These are phyloP conservation scores for Taphrina wiesneri DNA, from an alignment of 1,139 yeast genomes.

Conservation along the genomic window DNA sequence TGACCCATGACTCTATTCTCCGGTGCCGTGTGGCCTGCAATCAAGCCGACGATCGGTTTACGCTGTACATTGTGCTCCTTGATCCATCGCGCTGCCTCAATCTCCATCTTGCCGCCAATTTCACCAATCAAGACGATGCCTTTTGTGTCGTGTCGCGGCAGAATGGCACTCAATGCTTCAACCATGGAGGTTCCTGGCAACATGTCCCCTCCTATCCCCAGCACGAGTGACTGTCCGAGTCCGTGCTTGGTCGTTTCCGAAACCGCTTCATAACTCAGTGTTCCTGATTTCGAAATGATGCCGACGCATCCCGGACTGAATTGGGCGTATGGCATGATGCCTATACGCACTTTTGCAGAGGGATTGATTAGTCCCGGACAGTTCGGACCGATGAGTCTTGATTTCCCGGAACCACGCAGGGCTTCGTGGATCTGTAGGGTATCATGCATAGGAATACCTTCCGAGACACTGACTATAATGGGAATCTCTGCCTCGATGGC, in stretches of 20 bases:
- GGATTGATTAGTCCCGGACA: slow-evolving; percentile 30
- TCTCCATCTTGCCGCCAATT: slow-evolving; percentile 28
- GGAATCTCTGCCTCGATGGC: slow-evolving; percentile 28
- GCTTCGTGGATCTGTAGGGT: slow-evolving; percentile 23
- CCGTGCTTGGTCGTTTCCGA: slow-evolving; percentile 24
- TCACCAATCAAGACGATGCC: slow-evolving; percentile 27
- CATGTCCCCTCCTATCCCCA: slow-evolving; percentile 32
- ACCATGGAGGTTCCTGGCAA: slow-evolving; percentile 29
- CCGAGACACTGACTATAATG: slow-evolving; percentile 24
- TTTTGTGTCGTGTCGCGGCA: slow-evolving; percentile 9
- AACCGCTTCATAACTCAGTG: slow-evolving; percentile 27
- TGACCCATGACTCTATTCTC: slow-evolving; percentile 26
- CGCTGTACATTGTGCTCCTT: neutral
- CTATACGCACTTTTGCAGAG: slow-evolving; percentile 12
- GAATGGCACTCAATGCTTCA: slow-evolving; percentile 20
- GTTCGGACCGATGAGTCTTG: slow-evolving; percentile 23
- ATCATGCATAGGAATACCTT: slow-evolving; percentile 25
- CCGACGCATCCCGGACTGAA: slow-evolving; percentile 24
- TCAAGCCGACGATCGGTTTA: slow-evolving; percentile 24
- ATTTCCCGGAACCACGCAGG: neutral
- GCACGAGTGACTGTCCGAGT: slow-evolving; percentile 22
- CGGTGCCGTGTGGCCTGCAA: slow-evolving; percentile 31
- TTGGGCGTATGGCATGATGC: slow-evolving; percentile 30
- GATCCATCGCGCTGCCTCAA: slow-evolving; percentile 26
- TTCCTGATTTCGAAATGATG: slow-evolving; percentile 29